phyloP scores from a whole-genome alignment of 257 asterid genomes.

The Nicotiana obtusifolia region DNA sequence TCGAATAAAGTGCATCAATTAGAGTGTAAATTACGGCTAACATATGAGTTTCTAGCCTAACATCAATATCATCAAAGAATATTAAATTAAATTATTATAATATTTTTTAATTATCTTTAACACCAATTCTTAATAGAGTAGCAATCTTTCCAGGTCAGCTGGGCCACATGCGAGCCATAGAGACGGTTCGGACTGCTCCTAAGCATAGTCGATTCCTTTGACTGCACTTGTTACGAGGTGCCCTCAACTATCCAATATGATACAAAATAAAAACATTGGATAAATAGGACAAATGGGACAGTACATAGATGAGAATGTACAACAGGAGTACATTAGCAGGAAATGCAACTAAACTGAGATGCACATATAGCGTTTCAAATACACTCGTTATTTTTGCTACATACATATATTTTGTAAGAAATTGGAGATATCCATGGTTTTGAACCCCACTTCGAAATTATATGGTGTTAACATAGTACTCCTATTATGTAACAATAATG shows the following conservation, averaged over 20 bases:
- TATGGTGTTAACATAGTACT: no score
- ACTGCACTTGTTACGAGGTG: conserved; percentile 36
- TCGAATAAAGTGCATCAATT: no score
- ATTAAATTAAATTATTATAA: no score
- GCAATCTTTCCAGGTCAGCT: not conserved
- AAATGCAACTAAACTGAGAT: not conserved
- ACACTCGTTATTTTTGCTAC: not conserved
- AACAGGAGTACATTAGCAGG: not conserved
- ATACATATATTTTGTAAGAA: not conserved
- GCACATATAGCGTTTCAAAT: not conserved
- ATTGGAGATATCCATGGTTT: not conserved
- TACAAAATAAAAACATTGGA: no score
- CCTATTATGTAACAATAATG: not conserved
- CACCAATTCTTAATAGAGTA: not conserved
- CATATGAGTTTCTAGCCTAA: no score
- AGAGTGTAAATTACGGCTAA: no score
- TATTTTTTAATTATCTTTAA: no score
- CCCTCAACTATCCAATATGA: not conserved
- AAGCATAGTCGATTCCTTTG: conserved; percentile 23
- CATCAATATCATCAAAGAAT: no score
- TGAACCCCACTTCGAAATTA: not conserved
- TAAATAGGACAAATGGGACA: no score
- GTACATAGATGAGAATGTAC: conserved; percentile 10
- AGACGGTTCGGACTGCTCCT: conserved; percentile 13
- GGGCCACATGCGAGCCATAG: not conserved